A percentile compares a stretch with the other conserved stretches of the same genome.
Conservation (phyloP, 2,329 filamentous ascomycete species). For the Periglandula ipomoeae region DNA sequence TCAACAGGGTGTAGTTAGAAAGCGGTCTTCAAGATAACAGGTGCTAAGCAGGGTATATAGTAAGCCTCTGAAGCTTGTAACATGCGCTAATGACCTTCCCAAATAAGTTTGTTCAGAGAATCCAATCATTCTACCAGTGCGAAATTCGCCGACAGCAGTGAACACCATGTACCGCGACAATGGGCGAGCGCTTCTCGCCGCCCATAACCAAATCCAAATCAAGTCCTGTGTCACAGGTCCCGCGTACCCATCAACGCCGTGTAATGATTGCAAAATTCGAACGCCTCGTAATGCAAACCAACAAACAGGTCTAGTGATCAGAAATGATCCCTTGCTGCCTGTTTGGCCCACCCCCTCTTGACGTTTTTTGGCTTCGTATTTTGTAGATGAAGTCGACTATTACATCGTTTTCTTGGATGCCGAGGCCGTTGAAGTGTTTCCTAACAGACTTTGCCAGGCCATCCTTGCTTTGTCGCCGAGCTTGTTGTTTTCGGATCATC, state of each 20-base stretch:
- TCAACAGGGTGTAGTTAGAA: too few species aligned
- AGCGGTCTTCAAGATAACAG: not conserved
- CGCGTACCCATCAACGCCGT: not conserved
- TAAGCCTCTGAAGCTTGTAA: not conserved
- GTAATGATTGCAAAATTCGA: not conserved
- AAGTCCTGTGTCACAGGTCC: not conserved
- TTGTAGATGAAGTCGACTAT: constrained; percentile 73
- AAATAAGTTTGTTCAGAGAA: not conserved
- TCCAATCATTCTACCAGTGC: not conserved
- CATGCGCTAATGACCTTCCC: not conserved
- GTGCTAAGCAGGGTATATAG: not conserved
- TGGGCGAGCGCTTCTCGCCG: not conserved
- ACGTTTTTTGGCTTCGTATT: constrained; percentile 31
- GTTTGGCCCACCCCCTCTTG: constrained; percentile 18
- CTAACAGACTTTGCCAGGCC: constrained; percentile 63
- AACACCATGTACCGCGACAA: not conserved
- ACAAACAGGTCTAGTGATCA: constrained; percentile 45
- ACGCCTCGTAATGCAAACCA: not conserved
- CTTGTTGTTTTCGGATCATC: constrained; percentile 57
- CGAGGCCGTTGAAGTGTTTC: constrained; percentile 76
- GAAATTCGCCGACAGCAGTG: not conserved
- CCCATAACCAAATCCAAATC: not conserved
- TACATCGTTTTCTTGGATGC: constrained; percentile 73
- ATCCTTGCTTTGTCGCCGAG: constrained; percentile 61
- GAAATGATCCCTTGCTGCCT: constrained; percentile 8